Percentiles rank a stretch among this genome's conserved stretches.
phyloP scores from a whole-genome alignment of 2,329 filamentous ascomycete genomes.

The Dactylellina drechsleri region DNA sequence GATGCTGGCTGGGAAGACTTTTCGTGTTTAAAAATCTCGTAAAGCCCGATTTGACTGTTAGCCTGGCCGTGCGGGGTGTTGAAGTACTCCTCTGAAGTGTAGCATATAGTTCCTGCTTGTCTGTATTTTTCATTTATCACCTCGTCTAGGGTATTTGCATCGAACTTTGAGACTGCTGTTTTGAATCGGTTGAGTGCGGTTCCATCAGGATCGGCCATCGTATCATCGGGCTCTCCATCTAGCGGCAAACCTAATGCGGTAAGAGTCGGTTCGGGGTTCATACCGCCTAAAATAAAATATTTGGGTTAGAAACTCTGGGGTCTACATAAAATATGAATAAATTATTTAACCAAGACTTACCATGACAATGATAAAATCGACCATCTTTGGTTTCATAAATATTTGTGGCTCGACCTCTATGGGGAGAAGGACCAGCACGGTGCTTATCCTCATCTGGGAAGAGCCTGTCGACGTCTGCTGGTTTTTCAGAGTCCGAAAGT shows the following conservation, averaged over 20 bases:
- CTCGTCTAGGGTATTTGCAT: constrained; percentile 60
- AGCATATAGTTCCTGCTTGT: constrained; percentile 63
- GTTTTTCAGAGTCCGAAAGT: constrained; percentile 33
- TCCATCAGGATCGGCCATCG: constrained; percentile 56
- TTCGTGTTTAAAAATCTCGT: constrained; percentile 60
- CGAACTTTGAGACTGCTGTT: constrained; percentile 60
- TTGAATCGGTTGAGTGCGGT: constrained; percentile 60
- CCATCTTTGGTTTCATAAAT: constrained; percentile 65
- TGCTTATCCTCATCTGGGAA: constrained; percentile 59
- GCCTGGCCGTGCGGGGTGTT: constrained; percentile 63
- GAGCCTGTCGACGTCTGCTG: constrained; percentile 5
- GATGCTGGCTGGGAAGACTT: constrained; percentile 59
- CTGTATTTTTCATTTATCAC: constrained; percentile 61
- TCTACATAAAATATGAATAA: no score
- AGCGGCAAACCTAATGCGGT: constrained; percentile 61
- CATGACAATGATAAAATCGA: constrained; percentile 65
- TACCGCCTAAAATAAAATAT: constrained; percentile 50
- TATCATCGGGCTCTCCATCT: constrained; percentile 56
- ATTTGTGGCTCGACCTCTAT: constrained; percentile 62
- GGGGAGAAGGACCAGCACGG: constrained; percentile 51
- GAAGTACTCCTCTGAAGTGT: constrained; percentile 61
- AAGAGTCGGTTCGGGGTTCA: constrained; percentile 65
- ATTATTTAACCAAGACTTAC: constrained; percentile 53
- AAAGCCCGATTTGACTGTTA: constrained; percentile 63
- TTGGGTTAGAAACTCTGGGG: no score